Percentiles rank a stretch among this genome's conserved stretches.
phyloP scores from a whole-genome alignment of 164 flowering plant species.

The Magnolia changhungtana region DNA sequence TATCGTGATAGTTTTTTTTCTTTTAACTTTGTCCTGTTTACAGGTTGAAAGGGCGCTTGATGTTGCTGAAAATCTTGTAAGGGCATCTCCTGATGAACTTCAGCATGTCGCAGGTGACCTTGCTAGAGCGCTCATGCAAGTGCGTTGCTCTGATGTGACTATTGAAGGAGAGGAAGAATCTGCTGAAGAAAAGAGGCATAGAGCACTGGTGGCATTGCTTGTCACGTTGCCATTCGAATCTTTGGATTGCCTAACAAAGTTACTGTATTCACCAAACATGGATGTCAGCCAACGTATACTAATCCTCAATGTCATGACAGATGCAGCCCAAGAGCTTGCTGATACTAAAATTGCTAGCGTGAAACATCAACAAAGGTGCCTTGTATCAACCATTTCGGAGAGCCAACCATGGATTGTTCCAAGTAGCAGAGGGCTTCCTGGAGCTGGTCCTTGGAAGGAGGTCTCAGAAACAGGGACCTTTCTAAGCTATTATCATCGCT shows the following conservation, averaged over 20 bases:
- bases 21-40: conserved; percentile 10
- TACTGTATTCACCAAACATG: conserved; percentile 80
- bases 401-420: conserved; percentile 84
- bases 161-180: conserved; percentile 94
- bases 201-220: conserved; percentile 70
- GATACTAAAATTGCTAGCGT: conserved; percentile 34
- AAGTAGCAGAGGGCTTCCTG: conserved; percentile 61
- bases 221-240: conserved; percentile 72
- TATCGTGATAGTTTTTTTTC: not conserved
- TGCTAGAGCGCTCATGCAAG: conserved; percentile 72
- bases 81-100: conserved; percentile 93
- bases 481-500: conserved; percentile 66
- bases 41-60: conserved; percentile 92
- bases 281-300: conserved; percentile 89
- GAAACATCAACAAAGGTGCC: conserved; percentile 34
- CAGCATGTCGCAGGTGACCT: conserved; percentile 68
- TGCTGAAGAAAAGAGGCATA: conserved; percentile 86
- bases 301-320: conserved; percentile 91
- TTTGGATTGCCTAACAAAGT: conserved; percentile 58
- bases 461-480: conserved; percentile 52
- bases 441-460: conserved; percentile 85
- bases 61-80: conserved; percentile 83
- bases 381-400: conserved; percentile 60
- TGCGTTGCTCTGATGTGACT: conserved; percentile 81
- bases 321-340: conserved; percentile 90